Evolutionary conservation across 78 protist genomes (phyloP), one percentile per base, ranked within the genome.

Genomic region (Protostelium mycophagum): DNA sequence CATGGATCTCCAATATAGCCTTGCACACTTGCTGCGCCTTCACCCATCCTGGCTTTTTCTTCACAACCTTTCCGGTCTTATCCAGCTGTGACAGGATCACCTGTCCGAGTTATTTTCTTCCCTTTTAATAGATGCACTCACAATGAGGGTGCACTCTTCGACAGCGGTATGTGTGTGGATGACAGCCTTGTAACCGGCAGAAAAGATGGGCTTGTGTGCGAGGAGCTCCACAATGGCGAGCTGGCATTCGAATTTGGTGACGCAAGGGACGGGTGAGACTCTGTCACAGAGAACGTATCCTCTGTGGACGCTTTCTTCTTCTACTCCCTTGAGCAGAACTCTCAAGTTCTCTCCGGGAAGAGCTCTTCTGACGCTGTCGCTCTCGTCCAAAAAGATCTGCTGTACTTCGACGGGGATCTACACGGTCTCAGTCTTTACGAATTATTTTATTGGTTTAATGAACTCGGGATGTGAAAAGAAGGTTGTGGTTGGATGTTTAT

Each of bases 121-220:
- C 34, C 93, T 85, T 31, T 96, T 84, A 16, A 89, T 38, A 5
- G 90, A 85, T 38, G 88, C 88, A 51, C 73, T 51, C 73, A 51
- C 73, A 51, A 51, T 16, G 73, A 51, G 73, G 73, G 73, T 85
- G 38, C 91, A 91, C 83, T 96, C 98, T 91, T 91, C 96, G n/a
- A 87, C 94, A 35, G 93, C 93, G 1, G 98, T 34, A 88, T 97
- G 99, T 37, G 95, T 86, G 91, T 97, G 98, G 90, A 96, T 85
- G 86, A 97, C 93, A 1, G 96, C 94, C 25, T 28, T n/a, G 91
- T 35, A 90, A 29, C 97, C 97, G 9, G 97, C 88, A 84, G 92
- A 85, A 90, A 97, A 91, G 86, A 96, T 88, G 36, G 91, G 37
- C 88, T 95, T 95, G 85, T 92, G 93, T 16, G 88, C 73, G 0